Evolutionary conservation across 768 basidiomycete species (phyloP), one percentile per base, ranked within the genome.

Genomic region (Auricularia sp.): DNA sequence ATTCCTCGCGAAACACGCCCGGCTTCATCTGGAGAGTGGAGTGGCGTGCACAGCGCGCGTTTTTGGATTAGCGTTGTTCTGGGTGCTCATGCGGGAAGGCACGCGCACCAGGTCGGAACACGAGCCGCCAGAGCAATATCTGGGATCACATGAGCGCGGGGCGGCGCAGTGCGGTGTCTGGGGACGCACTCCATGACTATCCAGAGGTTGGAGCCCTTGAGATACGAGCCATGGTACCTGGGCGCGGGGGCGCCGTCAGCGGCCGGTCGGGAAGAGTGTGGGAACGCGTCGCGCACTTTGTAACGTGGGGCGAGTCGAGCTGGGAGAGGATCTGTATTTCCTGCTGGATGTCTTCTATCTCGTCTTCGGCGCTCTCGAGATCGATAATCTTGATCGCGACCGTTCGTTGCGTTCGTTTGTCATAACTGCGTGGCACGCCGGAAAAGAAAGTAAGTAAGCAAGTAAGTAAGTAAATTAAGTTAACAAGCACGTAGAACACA

Each of bases 361-460:
- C 97, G 73, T 99, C 97, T 76, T 98, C 97, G 62, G 97, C 97
- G 72, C 91, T 93, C 77, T 99, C 97, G 36, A 99, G 84, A 79
- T 98, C 95, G 74, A 99, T 98, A 70, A 98, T 96, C 87, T 95
- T 99, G 81, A 99, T 98, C 56, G 97, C 97, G 33, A 99, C 97
- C 0, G 96, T 94, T 79, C 89, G 90, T 75, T 94, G 91, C 33
- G 95, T 97, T 65, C 93, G 84, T 73, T 93, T 93, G 78, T 98
- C 95, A 71, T 91, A 98, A 64, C 95, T 97, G 69, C 35, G 63
- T 60, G 70, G 61, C 58, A 42, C 58, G 64, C 66, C 61, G 39
- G 39, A 42, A 42, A 42, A 42, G 39, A 8, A 42, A 64, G 58
- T 63, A 58, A 44, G 14, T 43, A 66, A 21, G 62, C 44, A 18